Evolutionary conservation across 2,329 filamentous ascomycete species (phyloP), one percentile per base, ranked within the genome.

Genomic region (Falciphora oryzae): DNA sequence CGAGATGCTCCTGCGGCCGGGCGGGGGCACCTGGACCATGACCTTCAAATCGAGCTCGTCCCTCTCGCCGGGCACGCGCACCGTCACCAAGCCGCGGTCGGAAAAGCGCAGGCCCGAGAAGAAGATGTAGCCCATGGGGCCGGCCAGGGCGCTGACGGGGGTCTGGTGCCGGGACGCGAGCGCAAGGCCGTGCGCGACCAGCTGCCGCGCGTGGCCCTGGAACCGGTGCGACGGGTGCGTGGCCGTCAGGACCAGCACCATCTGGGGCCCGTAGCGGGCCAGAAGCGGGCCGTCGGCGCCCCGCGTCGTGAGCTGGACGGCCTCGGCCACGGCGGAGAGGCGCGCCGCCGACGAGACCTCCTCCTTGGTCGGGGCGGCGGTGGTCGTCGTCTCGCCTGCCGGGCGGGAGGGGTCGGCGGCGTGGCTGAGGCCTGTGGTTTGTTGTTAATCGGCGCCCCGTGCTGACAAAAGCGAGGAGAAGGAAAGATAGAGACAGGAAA

Each of bases 41-140:
- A 31, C 57, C 57, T 58, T 58, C 27, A 58, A 25, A 25, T 31
- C 28, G 57, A 58, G 57, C 57, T 58, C 57, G 4, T 58, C 57
- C 14, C 28, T 13, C 28, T 58, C 57, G 25, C 57, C 28, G 57
- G 25, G n/a, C 3, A 28, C 25, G 57, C 16, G 25, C 10, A 58
- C 57, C 5, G 57, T 31, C 10, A 29, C 28, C 5, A 31, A 18
- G 57, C 57, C 57, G 28, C 28, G 29, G 57, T 58, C 57, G 28
- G 57, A 29, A 25, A 58, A 58, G 57, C 57, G 25, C 57, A 58
- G 57, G 25, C 57, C 57, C 57, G 57, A 27, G 57, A 58, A 29
- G 57, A 58, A 58, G 57, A 58, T 31, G 57, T 58, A 58, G 25
- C 25, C 57, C 57, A 58, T 58, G 27, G 57, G 57, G 25, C 57